A percentile compares a stretch with the other conserved stretches of the same genome.
phyloP scores from a whole-genome alignment of 345 rosid genomes.

The Eucalyptus albens region DNA sequence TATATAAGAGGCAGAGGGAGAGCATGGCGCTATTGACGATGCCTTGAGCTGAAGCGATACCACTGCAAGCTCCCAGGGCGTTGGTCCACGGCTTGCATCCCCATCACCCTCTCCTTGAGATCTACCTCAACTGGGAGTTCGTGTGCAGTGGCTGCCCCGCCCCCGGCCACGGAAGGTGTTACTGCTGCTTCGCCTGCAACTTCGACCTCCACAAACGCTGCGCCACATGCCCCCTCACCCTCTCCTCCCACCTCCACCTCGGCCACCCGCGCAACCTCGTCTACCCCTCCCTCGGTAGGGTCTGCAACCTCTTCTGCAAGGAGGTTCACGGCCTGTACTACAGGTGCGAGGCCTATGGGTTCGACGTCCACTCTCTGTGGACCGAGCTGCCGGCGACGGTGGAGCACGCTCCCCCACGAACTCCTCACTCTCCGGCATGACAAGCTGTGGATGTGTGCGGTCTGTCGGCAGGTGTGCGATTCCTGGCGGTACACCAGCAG shows the following conservation, averaged over 20 bases:
- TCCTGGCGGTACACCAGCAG: slow-evolving; percentile 16
- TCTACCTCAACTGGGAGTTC: slow-evolving; percentile 1
- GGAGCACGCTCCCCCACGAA: slow-evolving; percentile 16
- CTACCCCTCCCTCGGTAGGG: neutral
- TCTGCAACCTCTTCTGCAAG: slow-evolving; percentile 17
- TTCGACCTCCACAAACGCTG: slow-evolving; percentile 29
- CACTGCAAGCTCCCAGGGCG: neutral
- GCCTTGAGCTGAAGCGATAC: neutral
- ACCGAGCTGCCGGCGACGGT: slow-evolving; percentile 13
- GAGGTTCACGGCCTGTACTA: slow-evolving; percentile 19
- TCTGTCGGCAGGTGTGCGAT: slow-evolving; percentile 5
- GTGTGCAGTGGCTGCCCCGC: slow-evolving; percentile 24
- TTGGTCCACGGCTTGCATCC: slow-evolving; percentile 16
- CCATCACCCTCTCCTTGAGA: neutral
- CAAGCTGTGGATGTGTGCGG: slow-evolving; percentile 2
- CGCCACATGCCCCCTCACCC: slow-evolving; percentile 11
- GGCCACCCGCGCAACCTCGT: slow-evolving; percentile 10
- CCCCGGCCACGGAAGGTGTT: slow-evolving; percentile 10
- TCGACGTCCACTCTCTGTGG: slow-evolving; percentile 25
- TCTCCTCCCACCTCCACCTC: slow-evolving; percentile 19
- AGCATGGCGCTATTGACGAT: too few relatives aligned
- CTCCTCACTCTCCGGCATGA: slow-evolving; percentile 6
- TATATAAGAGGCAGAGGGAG: neutral
- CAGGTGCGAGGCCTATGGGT: slow-evolving; percentile 17
- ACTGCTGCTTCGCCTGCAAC: slow-evolving; percentile 11